Percentiles rank a stretch among this genome's conserved stretches.
Conservation (phyloP, 192 early-diverging fungal species). For the Kappamyces sp. region DNA sequence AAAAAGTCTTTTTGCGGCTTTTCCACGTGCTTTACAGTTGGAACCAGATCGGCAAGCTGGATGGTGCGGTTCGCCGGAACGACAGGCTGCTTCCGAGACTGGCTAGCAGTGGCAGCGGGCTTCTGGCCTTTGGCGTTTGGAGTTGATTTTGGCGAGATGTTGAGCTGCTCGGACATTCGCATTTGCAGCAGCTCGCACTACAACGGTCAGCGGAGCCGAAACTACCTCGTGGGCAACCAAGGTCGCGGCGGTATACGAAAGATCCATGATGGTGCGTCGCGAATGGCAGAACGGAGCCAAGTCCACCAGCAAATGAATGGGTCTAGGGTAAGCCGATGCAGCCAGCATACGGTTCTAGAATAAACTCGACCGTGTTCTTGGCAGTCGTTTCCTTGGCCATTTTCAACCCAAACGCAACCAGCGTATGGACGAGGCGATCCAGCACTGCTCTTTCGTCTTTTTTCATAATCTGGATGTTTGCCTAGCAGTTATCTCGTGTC, state of each 20-base stretch:
- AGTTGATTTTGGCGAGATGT: too few relatives aligned
- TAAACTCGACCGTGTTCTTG: conserved; percentile 51
- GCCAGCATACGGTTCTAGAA: conserved; percentile 69
- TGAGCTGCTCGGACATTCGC: too few relatives aligned
- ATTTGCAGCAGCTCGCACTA: too few relatives aligned
- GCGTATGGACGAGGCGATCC: conserved; percentile 53
- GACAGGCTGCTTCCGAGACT: too few relatives aligned
- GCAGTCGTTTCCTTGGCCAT: conserved; percentile 57
- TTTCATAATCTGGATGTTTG: conserved; percentile 56
- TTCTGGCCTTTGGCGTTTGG: too few relatives aligned
- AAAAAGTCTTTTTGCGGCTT: neutral
- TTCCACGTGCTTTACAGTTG: too few relatives aligned
- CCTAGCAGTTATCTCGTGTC: conserved; percentile 32
- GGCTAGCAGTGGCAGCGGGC: too few relatives aligned
- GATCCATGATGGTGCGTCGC: conserved; percentile 12
- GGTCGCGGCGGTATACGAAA: conserved; percentile 70
- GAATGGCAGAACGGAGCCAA: neutral
- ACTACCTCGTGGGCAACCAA: conserved; percentile 76
- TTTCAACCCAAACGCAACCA: conserved; percentile 64
- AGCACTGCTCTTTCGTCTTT: conserved; percentile 53
- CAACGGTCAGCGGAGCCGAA: too few relatives aligned
- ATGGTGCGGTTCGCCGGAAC: too few relatives aligned
- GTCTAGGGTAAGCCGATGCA: conserved; percentile 17
- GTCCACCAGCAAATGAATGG: conserved; percentile 27
- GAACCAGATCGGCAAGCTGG: too few relatives aligned